These are phyloP conservation scores for Schizosaccharomyces japonicus DNA, from an alignment of 805 yeast genomes.

Conservation along the genomic window DNA sequence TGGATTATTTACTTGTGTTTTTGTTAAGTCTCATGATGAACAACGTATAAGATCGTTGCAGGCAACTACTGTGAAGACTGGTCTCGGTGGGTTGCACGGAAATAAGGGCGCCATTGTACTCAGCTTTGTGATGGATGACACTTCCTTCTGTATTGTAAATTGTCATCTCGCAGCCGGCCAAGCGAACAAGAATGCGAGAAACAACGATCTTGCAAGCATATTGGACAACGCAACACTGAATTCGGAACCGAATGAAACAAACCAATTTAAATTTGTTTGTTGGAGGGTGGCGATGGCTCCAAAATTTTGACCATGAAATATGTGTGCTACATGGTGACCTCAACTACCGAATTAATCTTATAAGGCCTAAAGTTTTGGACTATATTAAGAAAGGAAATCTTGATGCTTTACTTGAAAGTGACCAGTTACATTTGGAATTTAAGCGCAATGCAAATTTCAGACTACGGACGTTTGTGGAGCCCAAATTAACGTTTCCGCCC, in stretches of 20 bases:
- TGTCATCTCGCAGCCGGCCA: conserved; percentile 90
- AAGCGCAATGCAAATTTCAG: conserved; percentile 35
- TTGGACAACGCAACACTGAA: conserved; percentile 17
- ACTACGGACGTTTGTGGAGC: conserved; percentile 62
- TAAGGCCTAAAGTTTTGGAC: conserved; percentile 46
- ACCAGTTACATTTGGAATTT: conserved; percentile 62
- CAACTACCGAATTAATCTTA: conserved; percentile 47
- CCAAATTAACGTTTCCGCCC: conserved; percentile 59
- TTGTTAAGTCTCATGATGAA: conserved; percentile 30
- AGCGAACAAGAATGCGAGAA: conserved; percentile 57
- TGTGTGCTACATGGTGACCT: conserved; percentile 86
- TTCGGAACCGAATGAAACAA: neutral
- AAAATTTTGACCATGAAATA: conserved; percentile 54
- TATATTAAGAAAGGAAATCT: conserved; percentile 27
- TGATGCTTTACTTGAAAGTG: conserved; percentile 35
- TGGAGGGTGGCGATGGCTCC: conserved; percentile 22
- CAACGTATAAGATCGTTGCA: conserved; percentile 36
- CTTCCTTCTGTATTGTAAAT: conserved; percentile 54
- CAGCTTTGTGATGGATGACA: conserved; percentile 38
- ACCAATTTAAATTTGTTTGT: conserved; percentile 12
- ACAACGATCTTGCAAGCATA: conserved; percentile 62
- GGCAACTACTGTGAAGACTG: conserved; percentile 66
- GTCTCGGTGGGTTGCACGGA: conserved; percentile 73
- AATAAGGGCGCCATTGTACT: conserved; percentile 55
- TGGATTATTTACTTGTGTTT: conserved; percentile 53